Evolutionary conservation across 140 eudicot species (phyloP).

Genomic region (Bidens hawaiensis): DNA sequence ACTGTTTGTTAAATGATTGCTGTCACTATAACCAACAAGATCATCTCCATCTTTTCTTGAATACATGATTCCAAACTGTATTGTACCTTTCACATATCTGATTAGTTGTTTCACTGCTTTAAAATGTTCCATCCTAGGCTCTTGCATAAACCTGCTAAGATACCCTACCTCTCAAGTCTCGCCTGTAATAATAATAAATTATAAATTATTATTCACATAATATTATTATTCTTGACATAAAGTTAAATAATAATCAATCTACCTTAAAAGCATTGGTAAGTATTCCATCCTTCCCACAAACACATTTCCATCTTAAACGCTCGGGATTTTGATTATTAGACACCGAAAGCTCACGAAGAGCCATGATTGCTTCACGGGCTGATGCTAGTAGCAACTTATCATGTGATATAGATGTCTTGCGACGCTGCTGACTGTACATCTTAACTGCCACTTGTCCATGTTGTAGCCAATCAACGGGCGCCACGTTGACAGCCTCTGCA

Average conservation of each 20-base stretch:
- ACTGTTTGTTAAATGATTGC: no score
- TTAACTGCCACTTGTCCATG: constrained; percentile 83
- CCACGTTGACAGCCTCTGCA: constrained; percentile 91
- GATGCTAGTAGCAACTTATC: constrained; percentile 65
- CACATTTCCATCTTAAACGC: constrained; percentile 50
- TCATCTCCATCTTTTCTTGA: no score
- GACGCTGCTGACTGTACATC: constrained; percentile 59
- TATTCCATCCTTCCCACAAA: constrained; percentile 63
- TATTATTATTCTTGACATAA: neutral
- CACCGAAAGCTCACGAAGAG: constrained; percentile 42
- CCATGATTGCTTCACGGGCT: constrained; percentile 52
- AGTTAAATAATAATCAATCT: neutral
- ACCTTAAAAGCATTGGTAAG: constrained; percentile 69
- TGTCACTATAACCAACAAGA: no score
- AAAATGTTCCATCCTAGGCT: no score
- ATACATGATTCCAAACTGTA: no score
- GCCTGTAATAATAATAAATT: no score
- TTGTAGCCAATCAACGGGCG: constrained; percentile 78
- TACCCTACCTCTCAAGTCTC: no score
- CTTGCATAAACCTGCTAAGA: no score
- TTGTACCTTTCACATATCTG: no score
- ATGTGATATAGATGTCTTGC: constrained; percentile 77
- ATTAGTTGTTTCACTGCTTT: no score
- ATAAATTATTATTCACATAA: no score
- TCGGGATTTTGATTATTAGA: constrained; percentile 27